These are phyloP conservation scores for Tetrahymena thermophila DNA, from an alignment of 73 alveolate genomes.

Conservation along the genomic window DNA sequence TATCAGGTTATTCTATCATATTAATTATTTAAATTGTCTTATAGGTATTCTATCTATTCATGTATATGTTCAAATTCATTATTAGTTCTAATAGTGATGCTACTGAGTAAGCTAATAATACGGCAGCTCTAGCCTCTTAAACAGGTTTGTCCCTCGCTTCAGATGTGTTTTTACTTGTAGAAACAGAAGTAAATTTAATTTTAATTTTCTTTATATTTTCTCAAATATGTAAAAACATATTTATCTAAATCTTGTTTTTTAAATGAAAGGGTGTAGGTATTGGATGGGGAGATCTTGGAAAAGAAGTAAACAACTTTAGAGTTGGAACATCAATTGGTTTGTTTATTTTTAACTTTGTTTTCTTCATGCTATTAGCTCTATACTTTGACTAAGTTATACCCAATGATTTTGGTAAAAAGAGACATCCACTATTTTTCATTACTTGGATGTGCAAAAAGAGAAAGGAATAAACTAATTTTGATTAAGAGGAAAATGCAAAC, in stretches of 20 bases:
- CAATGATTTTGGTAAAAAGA: constrained; percentile 64
- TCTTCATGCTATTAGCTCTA: constrained; percentile 47
- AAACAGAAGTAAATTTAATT: constrained; percentile 6
- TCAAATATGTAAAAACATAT: too few species aligned
- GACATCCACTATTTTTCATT: constrained; percentile 56
- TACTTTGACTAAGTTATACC: constrained; percentile 67
- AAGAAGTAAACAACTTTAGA: constrained; percentile 38
- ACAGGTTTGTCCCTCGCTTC: constrained; percentile 63
- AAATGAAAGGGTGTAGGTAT: constrained; percentile 39
- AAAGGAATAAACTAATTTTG: not conserved
- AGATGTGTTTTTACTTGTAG: constrained; percentile 58
- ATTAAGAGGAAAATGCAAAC: not conserved
- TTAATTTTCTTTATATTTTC: not conserved
- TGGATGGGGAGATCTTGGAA: constrained; percentile 32
- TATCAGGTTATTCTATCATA: not conserved
- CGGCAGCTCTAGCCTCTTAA: constrained; percentile 62
- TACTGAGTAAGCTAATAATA: constrained; percentile 38
- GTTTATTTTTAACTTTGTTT: constrained; percentile 49
- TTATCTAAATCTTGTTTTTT: too few species aligned
- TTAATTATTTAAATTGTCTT: not conserved
- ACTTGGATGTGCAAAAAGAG: constrained; percentile 1
- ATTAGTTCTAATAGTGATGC: constrained; percentile 45
- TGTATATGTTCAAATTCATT: constrained; percentile 61
- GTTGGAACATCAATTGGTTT: constrained; percentile 41
- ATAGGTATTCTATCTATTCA: constrained; percentile 47